Conservation (phyloP, 2,329 filamentous ascomycete genomes). For the Pseudogymnoascus sp. region DNA sequence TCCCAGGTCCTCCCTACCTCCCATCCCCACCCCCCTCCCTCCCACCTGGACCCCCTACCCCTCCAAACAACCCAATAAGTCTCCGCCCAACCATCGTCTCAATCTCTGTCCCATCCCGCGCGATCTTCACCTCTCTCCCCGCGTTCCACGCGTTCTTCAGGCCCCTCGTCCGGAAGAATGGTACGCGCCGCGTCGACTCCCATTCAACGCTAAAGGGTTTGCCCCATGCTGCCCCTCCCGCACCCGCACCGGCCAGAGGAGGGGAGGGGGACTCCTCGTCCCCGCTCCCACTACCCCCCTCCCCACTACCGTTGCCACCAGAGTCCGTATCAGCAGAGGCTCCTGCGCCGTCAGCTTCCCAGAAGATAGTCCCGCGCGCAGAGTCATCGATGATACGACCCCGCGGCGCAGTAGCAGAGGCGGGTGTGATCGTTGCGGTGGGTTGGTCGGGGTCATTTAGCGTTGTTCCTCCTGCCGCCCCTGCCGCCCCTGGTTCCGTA, state of each 20-base stretch:
- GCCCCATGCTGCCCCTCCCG: slow-evolving; percentile 54
- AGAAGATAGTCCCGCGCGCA: slow-evolving; percentile 90
- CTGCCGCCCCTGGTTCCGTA: not conserved
- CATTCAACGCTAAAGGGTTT: slow-evolving; percentile 89
- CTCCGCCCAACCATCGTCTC: slow-evolving; percentile 73
- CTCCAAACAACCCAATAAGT: slow-evolving; percentile 71
- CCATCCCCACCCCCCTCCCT: not conserved
- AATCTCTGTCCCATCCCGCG: slow-evolving; percentile 85
- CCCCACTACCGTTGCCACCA: slow-evolving; percentile 23
- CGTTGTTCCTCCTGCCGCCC: slow-evolving; percentile 42
- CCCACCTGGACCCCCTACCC: slow-evolving; percentile 17
- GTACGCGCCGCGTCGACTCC: slow-evolving; percentile 73
- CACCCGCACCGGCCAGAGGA: slow-evolving; percentile 21
- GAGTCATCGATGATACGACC: slow-evolving; percentile 90
- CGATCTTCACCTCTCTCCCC: slow-evolving; percentile 92
- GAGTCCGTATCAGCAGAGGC: slow-evolving; percentile 39
- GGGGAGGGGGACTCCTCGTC: slow-evolving; percentile 28
- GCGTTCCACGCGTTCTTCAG: slow-evolving; percentile 91
- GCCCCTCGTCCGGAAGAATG: slow-evolving; percentile 82
- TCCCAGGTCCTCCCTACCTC: not conserved
- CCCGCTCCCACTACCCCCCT: slow-evolving; percentile 30
- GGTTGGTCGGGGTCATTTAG: slow-evolving; percentile 58
- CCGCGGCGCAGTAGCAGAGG: slow-evolving; percentile 68
- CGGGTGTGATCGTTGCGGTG: slow-evolving; percentile 70
- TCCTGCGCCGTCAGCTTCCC: slow-evolving; percentile 69